Evolutionary conservation across 768 basidiomycete genomes (phyloP).

Genomic region (Lentinula guzmanii): DNA sequence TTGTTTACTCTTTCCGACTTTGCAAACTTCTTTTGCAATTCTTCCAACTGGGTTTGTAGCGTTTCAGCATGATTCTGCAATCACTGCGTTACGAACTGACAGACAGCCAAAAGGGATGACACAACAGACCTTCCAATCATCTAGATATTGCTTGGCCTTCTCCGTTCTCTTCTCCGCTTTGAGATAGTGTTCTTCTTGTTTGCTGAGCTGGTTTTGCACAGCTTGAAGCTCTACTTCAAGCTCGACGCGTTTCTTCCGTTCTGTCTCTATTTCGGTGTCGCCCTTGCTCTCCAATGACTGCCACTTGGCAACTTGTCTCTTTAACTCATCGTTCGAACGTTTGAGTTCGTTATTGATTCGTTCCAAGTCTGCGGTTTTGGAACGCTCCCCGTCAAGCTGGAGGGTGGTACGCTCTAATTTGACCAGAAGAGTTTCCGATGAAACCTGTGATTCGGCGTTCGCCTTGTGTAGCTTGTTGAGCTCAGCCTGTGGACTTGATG

Average conservation of each 20-base stretch:
- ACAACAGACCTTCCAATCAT: slow-evolving; percentile 39
- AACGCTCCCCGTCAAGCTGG: slow-evolving; percentile 51
- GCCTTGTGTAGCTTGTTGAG: slow-evolving; percentile 40
- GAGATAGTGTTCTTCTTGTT: slow-evolving; percentile 27
- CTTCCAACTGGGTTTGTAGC: slow-evolving; percentile 29
- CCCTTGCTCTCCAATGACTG: slow-evolving; percentile 60
- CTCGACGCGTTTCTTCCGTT: slow-evolving; percentile 48
- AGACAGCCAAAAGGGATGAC: not conserved
- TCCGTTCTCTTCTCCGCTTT: slow-evolving; percentile 32
- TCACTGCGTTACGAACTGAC: not conserved
- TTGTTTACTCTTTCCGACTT: slow-evolving; percentile 36
- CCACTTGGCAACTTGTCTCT: slow-evolving; percentile 66
- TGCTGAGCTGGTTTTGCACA: slow-evolving; percentile 31
- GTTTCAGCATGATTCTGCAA: slow-evolving; percentile 32
- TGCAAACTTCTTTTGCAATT: slow-evolving; percentile 25
- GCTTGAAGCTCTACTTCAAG: slow-evolving; percentile 51
- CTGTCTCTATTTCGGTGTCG: slow-evolving; percentile 48
- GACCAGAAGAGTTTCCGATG: slow-evolving; percentile 37
- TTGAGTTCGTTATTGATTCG: slow-evolving; percentile 52
- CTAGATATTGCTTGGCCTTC: slow-evolving; percentile 33
- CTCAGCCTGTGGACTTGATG: slow-evolving; percentile 23
- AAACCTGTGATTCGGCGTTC: slow-evolving; percentile 41
- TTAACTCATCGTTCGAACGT: slow-evolving; percentile 47
- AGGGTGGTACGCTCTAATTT: slow-evolving; percentile 53
- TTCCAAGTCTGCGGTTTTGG: slow-evolving; percentile 48